Percentiles rank a stretch among this genome's conserved stretches.
Evolutionary conservation across 2,329 filamentous ascomycete species (phyloP).

Genomic region (Colletotrichum karsti): DNA sequence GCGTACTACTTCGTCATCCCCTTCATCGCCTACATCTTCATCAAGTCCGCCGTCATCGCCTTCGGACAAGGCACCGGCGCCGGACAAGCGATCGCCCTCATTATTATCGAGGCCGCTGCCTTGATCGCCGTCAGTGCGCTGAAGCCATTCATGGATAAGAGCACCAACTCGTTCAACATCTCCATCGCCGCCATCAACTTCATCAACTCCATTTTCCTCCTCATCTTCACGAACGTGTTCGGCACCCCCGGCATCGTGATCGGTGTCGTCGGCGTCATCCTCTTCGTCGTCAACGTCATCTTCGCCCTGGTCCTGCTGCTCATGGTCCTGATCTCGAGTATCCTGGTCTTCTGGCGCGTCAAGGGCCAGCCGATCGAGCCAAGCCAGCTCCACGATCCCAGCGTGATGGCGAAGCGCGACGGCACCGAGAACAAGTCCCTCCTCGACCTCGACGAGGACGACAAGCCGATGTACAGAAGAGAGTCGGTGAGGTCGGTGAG

Average conservation of each 20-base stretch:
- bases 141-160: slow-evolving; percentile 98
- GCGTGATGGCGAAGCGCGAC: slow-evolving; percentile 86
- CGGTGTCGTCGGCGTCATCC: slow-evolving; percentile 87
- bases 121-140: slow-evolving; percentile 82
- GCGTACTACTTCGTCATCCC: slow-evolving; percentile 96
- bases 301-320: slow-evolving; percentile 86
- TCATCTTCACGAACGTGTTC: slow-evolving; percentile 90
- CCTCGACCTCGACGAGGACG: slow-evolving; percentile 50
- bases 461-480: slow-evolving; percentile 38
- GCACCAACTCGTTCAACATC: slow-evolving; percentile 96
- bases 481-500: slow-evolving; percentile 10
- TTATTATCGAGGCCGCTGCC: slow-evolving; percentile 83
- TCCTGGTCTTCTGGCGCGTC: slow-evolving; percentile 83
- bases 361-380: slow-evolving; percentile 79
- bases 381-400: slow-evolving; percentile 89
- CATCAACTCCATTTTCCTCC: slow-evolving; percentile 85
- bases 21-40: slow-evolving; percentile 76
- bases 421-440: slow-evolving; percentile 55
- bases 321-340: slow-evolving; percentile 72
- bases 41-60: slow-evolving; percentile 90
- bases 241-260: slow-evolving; percentile 83
- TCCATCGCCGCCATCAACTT: slow-evolving; percentile 91
- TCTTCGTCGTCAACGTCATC: slow-evolving; percentile 89
- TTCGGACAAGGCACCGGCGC: slow-evolving; percentile 76
- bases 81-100: slow-evolving; percentile 83